phyloP scores from a whole-genome alignment of 164 flowering plant species.

The Pachysandra terminalis region DNA sequence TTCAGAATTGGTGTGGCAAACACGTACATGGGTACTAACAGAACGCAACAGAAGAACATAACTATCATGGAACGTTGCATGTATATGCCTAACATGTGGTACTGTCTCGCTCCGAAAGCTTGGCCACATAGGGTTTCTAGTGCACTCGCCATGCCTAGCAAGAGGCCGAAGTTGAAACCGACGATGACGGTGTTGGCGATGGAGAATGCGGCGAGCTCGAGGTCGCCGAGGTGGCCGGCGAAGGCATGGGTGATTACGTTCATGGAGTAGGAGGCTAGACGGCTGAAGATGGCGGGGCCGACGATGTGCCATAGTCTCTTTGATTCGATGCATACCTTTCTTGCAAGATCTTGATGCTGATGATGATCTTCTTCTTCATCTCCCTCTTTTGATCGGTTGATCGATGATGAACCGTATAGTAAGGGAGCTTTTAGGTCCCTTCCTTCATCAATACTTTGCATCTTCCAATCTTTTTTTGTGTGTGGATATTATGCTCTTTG shows the following conservation, averaged over 20 bases:
- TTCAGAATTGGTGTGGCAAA: slow-evolving; percentile 34
- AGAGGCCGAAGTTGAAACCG: too few species aligned
- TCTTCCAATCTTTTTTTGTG: background rate
- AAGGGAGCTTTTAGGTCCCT: slow-evolving; percentile 6
- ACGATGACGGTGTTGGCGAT: slow-evolving; percentile 50
- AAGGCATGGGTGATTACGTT: slow-evolving; percentile 55
- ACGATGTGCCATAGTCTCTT: slow-evolving; percentile 61
- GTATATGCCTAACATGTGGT: slow-evolving; percentile 41
- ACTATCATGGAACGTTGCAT: slow-evolving; percentile 50
- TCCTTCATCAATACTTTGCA: background rate
- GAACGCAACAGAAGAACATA: slow-evolving; percentile 25
- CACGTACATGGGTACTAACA: slow-evolving; percentile 33
- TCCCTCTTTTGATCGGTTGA: background rate
- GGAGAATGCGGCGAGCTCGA: slow-evolving; percentile 63
- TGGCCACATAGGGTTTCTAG: slow-evolving; percentile 44
- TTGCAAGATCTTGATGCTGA: background rate
- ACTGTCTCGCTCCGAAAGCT: slow-evolving; percentile 39
- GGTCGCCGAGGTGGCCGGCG: slow-evolving; percentile 62
- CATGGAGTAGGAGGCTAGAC: slow-evolving; percentile 42
- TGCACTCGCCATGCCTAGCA: slow-evolving; percentile 51
- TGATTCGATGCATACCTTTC: slow-evolving; percentile 31
- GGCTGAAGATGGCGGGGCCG: slow-evolving; percentile 58
- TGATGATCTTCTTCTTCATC: too few species aligned
- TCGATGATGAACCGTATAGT: background rate
- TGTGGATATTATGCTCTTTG: too few species aligned